Percentiles rank a stretch among this genome's conserved stretches.
These are phyloP conservation scores for Talaromyces islandicus DNA, from an alignment of 2,329 filamentous ascomycete species.

Conservation along the genomic window DNA sequence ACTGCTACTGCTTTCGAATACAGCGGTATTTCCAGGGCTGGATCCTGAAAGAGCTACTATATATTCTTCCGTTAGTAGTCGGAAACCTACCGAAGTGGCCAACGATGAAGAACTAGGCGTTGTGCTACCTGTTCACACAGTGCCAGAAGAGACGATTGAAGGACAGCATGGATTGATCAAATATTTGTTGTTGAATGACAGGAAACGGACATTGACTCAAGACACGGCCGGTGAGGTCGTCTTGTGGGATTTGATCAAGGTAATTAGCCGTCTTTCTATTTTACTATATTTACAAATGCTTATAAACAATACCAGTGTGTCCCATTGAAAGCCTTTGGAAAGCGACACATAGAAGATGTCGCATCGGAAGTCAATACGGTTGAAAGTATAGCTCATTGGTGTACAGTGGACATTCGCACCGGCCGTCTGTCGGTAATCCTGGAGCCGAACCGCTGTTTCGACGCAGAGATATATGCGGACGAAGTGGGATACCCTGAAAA, in stretches of 20 bases:
- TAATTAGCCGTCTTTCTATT: constrained; percentile 28
- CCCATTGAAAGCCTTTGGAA: constrained; percentile 86
- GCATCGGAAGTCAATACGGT: constrained; percentile 78
- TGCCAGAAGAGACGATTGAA: constrained; percentile 78
- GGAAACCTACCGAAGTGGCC: constrained; percentile 55
- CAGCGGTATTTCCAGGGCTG: constrained; percentile 64
- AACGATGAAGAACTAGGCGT: constrained; percentile 44
- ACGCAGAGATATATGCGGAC: constrained; percentile 95
- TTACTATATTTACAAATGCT: constrained; percentile 14
- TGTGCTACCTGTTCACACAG: constrained; percentile 59
- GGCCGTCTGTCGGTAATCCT: constrained; percentile 85
- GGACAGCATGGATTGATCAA: constrained; percentile 95
- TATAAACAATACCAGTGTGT: constrained; percentile 56
- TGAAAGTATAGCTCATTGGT: constrained; percentile 92
- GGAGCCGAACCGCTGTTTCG: constrained; percentile 93
- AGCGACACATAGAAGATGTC: constrained; percentile 88
- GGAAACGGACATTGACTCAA: constrained; percentile 79
- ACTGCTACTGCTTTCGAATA: constrained; percentile 77
- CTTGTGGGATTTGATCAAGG: constrained; percentile 87
- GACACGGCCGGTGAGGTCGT: constrained; percentile 94
- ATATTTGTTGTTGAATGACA: constrained; percentile 83
- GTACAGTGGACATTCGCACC: constrained; percentile 86
- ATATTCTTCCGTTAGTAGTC: constrained; percentile 43
- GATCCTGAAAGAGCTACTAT: constrained; percentile 53
- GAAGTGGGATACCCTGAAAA: constrained; percentile 68